Evolutionary conservation across 1,139 yeast genomes (phyloP).

Genomic region (Geotrichum citri-aurantii): DNA sequence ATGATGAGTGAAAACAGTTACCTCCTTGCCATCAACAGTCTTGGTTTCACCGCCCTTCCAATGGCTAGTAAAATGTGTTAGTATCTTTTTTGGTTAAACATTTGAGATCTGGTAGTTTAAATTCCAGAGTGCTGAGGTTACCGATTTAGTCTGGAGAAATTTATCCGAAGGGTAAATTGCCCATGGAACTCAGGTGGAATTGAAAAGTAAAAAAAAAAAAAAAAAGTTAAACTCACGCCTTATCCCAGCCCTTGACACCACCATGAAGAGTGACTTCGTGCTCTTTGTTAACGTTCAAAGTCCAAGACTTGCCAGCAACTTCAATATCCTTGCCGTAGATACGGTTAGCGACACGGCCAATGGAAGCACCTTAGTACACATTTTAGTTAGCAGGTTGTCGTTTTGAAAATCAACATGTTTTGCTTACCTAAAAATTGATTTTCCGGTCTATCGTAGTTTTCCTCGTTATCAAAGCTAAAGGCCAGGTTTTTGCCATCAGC

Average conservation of each 20-base stretch:
- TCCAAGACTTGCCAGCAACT: constrained; percentile 41
- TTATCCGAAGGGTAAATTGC: not conserved
- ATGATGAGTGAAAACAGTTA: constrained; percentile 28
- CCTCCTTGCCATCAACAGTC: constrained; percentile 34
- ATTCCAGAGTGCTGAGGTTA: not conserved
- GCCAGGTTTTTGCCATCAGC: constrained; percentile 27
- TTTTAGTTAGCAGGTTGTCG: too few relatives aligned
- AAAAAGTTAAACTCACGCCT: constrained; percentile 26
- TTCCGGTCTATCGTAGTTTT: constrained; percentile 26
- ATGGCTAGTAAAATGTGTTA: constrained; percentile 7
- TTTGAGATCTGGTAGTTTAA: too few relatives aligned
- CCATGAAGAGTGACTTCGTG: constrained; percentile 44
- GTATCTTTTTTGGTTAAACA: too few relatives aligned
- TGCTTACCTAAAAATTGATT: constrained; percentile 51
- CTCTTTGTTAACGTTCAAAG: constrained; percentile 37
- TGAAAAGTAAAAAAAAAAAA: not conserved
- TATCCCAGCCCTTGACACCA: constrained; percentile 51
- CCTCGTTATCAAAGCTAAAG: constrained; percentile 26
- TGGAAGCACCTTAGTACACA: constrained; percentile 35
- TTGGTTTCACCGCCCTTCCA: constrained; percentile 40
- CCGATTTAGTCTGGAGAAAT: constrained; percentile 23
- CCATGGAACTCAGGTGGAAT: not conserved
- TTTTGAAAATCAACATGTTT: too few relatives aligned
- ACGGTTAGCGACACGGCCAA: constrained; percentile 62
- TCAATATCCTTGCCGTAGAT: constrained; percentile 44